Evolutionary conservation across 805 yeast genomes (phyloP).

Genomic region (Komagataella pseudopastoris): DNA sequence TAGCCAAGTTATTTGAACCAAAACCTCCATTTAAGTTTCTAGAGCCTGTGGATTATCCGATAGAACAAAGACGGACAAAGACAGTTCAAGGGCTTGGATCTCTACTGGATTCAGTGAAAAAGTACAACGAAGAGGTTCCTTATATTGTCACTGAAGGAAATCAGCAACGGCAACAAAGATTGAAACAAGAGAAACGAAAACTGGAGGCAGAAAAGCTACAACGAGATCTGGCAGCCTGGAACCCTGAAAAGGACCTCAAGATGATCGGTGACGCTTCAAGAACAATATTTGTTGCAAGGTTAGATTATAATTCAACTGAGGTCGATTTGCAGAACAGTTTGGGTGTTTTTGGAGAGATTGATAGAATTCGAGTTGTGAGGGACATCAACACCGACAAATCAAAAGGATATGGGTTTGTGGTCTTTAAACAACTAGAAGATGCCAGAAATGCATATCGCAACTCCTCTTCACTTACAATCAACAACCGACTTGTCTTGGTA

Average conservation of each 20-base stretch:
- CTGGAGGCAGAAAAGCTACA: slow-evolving; percentile 17
- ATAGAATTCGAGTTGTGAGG: slow-evolving; percentile 41
- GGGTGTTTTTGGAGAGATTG: slow-evolving; percentile 57
- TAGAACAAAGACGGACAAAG: slow-evolving; percentile 31
- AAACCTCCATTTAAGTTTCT: slow-evolving; percentile 39
- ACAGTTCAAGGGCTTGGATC: slow-evolving; percentile 31
- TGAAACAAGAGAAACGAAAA: slow-evolving; percentile 11
- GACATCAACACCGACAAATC: slow-evolving; percentile 36
- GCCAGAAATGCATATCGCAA: slow-evolving; percentile 50
- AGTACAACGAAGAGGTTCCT: slow-evolving; percentile 16
- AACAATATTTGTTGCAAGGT: slow-evolving; percentile 68
- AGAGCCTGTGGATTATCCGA: slow-evolving; percentile 34
- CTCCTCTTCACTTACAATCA: slow-evolving; percentile 37
- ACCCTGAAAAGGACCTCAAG: slow-evolving; percentile 44
- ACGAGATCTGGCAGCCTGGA: slow-evolving; percentile 27
- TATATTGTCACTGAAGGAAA: slow-evolving; percentile 18
- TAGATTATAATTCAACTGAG: slow-evolving; percentile 53
- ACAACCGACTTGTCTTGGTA: slow-evolving; percentile 44
- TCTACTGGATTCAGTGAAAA: slow-evolving; percentile 12
- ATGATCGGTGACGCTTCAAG: slow-evolving; percentile 58
- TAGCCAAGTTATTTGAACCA: slow-evolving; percentile 43
- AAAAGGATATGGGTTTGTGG: slow-evolving; percentile 76
- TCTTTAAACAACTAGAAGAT: slow-evolving; percentile 46
- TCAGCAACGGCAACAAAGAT: slow-evolving; percentile 14
- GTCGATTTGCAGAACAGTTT: slow-evolving; percentile 53